Evolutionary conservation across 1,284 basidiomycete species (phyloP).

Genomic region (Ganoderma leucocontextum): DNA sequence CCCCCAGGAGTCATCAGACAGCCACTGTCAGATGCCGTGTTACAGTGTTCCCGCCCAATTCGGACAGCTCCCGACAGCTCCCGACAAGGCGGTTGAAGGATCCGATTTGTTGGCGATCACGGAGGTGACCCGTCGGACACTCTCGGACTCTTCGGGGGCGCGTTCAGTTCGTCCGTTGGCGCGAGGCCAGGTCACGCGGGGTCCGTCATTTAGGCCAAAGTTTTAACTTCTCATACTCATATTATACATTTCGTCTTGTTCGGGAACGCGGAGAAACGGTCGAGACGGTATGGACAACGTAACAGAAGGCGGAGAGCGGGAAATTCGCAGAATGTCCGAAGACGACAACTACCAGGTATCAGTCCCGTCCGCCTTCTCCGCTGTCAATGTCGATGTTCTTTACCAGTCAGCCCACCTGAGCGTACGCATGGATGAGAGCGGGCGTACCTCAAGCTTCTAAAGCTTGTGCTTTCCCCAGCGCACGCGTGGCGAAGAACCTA

Average conservation of each 20-base stretch:
- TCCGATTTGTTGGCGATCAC: not conserved
- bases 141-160: not conserved
- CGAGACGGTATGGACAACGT: constrained; percentile 17
- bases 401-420: constrained; percentile 5
- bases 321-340: constrained; percentile 19
- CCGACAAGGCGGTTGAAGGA: not conserved
- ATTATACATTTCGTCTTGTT: constrained; percentile 32
- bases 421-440: constrained; percentile 1
- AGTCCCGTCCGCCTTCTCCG: constrained; percentile 8
- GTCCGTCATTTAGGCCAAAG: constrained; percentile 12
- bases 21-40: not conserved
- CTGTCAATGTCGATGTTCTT: not conserved
- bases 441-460: constrained; percentile 35
- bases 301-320: constrained; percentile 16
- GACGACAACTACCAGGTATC: constrained; percentile 26
- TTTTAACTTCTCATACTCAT: constrained; percentile 22
- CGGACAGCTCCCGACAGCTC: not conserved
- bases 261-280: constrained; percentile 20
- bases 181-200: not conserved
- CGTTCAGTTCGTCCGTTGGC: not conserved
- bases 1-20: not conserved
- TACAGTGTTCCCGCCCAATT: not conserved
- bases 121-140: not conserved
- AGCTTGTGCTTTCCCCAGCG: constrained; percentile 62
- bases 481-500: constrained; percentile 82